A percentile compares a stretch with the other conserved stretches of the same genome.
Evolutionary conservation across 228 moss, liverwort and hornwort genomes (phyloP).

Genomic region (Sphagnum magellanicum): DNA sequence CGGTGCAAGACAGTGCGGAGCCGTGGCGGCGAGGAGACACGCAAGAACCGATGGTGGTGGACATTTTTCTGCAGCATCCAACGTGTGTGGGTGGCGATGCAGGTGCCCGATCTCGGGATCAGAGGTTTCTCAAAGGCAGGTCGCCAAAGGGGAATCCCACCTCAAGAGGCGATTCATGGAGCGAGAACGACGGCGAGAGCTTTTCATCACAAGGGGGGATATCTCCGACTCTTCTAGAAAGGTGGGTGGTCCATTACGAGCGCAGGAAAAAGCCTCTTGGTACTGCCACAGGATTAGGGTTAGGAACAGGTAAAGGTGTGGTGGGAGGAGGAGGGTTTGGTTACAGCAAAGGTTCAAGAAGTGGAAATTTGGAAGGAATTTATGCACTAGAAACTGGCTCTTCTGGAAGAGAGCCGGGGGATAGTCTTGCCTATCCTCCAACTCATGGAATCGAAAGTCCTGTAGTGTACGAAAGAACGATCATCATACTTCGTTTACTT

Average conservation of each 20-base stretch:
- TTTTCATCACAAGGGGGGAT: constrained; percentile 39
- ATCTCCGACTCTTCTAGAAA: constrained; percentile 71
- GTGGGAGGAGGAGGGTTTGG: constrained; percentile 10
- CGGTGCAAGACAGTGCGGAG: constrained; percentile 70
- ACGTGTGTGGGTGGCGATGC: constrained; percentile 33
- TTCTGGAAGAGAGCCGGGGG: constrained; percentile 18
- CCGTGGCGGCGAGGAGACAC: constrained; percentile 61
- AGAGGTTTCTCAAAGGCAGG: constrained; percentile 43
- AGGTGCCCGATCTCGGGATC: constrained; percentile 16
- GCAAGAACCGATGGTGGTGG: constrained; percentile 91
- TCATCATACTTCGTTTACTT: constrained; percentile 87
- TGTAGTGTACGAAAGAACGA: constrained; percentile 89
- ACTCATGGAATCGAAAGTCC: constrained; percentile 78
- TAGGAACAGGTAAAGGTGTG: constrained; percentile 17
- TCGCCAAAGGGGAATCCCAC: constrained; percentile 30
- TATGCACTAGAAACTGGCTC: neutral
- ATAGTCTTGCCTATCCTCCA: constrained; percentile 34
- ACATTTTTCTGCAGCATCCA: constrained; percentile 85
- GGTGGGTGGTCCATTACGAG: constrained; percentile 90
- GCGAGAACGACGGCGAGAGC: constrained; percentile 38
- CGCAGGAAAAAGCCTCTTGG: constrained; percentile 39
- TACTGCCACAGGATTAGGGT: constrained; percentile 43
- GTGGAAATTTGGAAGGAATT: constrained; percentile 3
- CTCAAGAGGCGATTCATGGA: constrained; percentile 45
- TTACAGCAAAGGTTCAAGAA: constrained; percentile 13